A percentile compares a stretch with the other conserved stretches of the same genome.
Conservation (phyloP, 805 yeast species). For the Cyberlindnera amylophila region DNA sequence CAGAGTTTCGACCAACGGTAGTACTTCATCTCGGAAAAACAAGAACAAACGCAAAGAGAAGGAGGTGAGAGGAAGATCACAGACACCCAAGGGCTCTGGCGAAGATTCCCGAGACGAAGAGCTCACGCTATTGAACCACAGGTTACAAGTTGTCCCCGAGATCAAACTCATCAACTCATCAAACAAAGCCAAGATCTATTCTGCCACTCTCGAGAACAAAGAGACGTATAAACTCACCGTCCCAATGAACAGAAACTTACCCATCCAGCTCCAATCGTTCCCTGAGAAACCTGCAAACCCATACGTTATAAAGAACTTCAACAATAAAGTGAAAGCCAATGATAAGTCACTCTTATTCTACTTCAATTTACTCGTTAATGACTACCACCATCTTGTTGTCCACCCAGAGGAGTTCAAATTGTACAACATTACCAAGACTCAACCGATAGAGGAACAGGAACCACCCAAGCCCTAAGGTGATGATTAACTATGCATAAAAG, state of each 20-base stretch:
- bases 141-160: slow-evolving; percentile 8
- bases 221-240: slow-evolving; percentile 19
- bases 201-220: slow-evolving; percentile 11
- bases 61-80: not conserved
- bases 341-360: slow-evolving; percentile 18
- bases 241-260: slow-evolving; percentile 15
- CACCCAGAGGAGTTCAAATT: slow-evolving; percentile 17
- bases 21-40: not conserved
- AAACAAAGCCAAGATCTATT: slow-evolving; percentile 17
- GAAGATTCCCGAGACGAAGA: slow-evolving; percentile 16
- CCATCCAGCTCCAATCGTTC: slow-evolving; percentile 13
- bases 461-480: not conserved
- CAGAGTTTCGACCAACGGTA: not conserved
- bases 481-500: no score
- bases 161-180: slow-evolving; percentile 21
- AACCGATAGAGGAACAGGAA: not conserved
- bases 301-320: slow-evolving; percentile 25
- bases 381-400: slow-evolving; percentile 15
- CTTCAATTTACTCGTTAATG: slow-evolving; percentile 22
- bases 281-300: slow-evolving; percentile 10
- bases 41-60: not conserved
- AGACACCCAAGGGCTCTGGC: not conserved
- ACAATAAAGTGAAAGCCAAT: slow-evolving; percentile 15
- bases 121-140: slow-evolving; percentile 12
- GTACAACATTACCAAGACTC: slow-evolving; percentile 17